Evolutionary conservation across 2,329 filamentous ascomycete genomes (phyloP).

Genomic region (Colletotrichum viniferum): DNA sequence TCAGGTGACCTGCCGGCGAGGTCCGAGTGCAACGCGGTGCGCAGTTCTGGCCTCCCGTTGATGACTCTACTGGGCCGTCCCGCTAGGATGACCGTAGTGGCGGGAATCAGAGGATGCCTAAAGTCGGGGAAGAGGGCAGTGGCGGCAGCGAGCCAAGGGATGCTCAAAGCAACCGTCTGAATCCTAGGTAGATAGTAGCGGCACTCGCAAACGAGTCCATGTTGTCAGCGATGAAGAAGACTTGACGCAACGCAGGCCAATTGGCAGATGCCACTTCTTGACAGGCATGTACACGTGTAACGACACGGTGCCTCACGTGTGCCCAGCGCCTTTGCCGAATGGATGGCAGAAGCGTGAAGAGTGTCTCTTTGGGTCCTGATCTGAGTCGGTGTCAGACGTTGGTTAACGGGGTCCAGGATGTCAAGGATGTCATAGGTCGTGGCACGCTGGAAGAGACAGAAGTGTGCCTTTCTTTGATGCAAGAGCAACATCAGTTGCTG

Average conservation of each 20-base stretch:
- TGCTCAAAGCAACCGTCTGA: not conserved
- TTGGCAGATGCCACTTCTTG: not conserved
- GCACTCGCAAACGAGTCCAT: not conserved
- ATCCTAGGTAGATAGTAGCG: not conserved
- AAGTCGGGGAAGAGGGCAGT: not conserved
- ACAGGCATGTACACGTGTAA: not conserved
- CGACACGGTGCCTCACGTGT: constrained; percentile 8
- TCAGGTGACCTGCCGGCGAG: constrained; percentile 16
- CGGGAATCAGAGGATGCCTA: not conserved
- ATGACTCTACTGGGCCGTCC: not conserved
- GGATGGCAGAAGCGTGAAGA: not conserved
- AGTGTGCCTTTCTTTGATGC: not conserved
- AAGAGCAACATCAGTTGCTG: not conserved
- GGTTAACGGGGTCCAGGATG: not conserved
- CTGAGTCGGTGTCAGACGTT: not conserved
- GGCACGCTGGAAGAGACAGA: not conserved
- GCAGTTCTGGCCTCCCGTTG: not conserved
- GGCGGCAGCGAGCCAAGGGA: not conserved
- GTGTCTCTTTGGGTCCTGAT: not conserved
- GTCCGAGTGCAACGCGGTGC: constrained; percentile 6
- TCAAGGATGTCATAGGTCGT: not conserved
- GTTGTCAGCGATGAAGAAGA: not conserved
- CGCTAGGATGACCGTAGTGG: not conserved
- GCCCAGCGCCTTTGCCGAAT: constrained; percentile 4
- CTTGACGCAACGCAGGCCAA: not conserved